Conservation (phyloP, 176 grass and related monocot species). For the Triticum aestivum region IWGSC_CS_RefSeq_v2.1 NC_057799.1:484601324-484601823, state of each 20-base stretch:
- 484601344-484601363: not conserved
- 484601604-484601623: not conserved
- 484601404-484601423: not conserved
- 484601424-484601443: not conserved
- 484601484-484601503: not conserved
- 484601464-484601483: not conserved
- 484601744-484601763: not conserved
- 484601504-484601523: not conserved
- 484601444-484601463: not conserved
- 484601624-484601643: not conserved
- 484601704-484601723: too few species aligned
- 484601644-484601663: not conserved
- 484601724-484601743: not conserved
- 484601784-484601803: not conserved
- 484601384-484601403: not conserved
- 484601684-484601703: too few species aligned
- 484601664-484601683: not conserved
- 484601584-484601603: not conserved
- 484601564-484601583: not conserved
- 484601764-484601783: not conserved
- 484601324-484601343: not conserved
- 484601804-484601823: not conserved
- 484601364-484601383: not conserved
- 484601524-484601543: not conserved
- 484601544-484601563: not conserved